These are phyloP conservation scores for Colletotrichum coccodes DNA, from an alignment of 2,329 filamentous ascomycete species.

Conservation along the genomic window DNA sequence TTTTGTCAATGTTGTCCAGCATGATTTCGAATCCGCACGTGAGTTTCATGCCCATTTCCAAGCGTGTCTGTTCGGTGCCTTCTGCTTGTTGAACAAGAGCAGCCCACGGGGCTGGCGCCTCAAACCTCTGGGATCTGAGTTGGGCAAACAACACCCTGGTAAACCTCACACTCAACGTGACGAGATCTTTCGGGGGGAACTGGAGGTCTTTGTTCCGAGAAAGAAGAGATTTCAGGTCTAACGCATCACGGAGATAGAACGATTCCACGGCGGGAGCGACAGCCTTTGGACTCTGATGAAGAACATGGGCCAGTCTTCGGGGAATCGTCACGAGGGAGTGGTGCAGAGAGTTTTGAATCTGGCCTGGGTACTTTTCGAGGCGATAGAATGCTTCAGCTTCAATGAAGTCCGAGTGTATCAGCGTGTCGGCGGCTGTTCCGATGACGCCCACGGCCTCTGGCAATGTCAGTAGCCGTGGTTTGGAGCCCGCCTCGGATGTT, in stretches of 20 bases:
- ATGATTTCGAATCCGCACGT: slow-evolving; percentile 93
- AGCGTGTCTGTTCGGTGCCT: slow-evolving; percentile 46
- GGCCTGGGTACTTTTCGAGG: slow-evolving; percentile 82
- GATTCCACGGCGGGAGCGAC: slow-evolving; percentile 88
- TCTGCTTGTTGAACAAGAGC: slow-evolving; percentile 38
- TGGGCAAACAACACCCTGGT: slow-evolving; percentile 93
- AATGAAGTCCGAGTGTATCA: slow-evolving; percentile 78
- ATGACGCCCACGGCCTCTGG: slow-evolving; percentile 73
- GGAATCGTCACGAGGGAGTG: slow-evolving; percentile 79
- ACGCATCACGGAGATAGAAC: slow-evolving; percentile 90
- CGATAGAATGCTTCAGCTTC: slow-evolving; percentile 93
- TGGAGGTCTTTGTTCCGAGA: slow-evolving; percentile 61
- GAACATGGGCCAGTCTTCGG: slow-evolving; percentile 81
- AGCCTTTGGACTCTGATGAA: slow-evolving; percentile 79
- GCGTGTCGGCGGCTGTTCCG: slow-evolving; percentile 59
- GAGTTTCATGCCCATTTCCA: slow-evolving; percentile 88
- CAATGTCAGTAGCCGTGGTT: slow-evolving; percentile 62
- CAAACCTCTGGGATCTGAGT: slow-evolving; percentile 85
- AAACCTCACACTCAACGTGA: slow-evolving; percentile 82
- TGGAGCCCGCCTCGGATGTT: slow-evolving; percentile 48
- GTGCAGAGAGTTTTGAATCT: slow-evolving; percentile 81
- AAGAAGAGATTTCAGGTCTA: slow-evolving; percentile 76
- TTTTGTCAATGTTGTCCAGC: slow-evolving; percentile 72
- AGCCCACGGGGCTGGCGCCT: slow-evolving; percentile 67
- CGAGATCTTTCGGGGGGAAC: slow-evolving; percentile 83